These are phyloP conservation scores for Ascochyta lentis DNA, from an alignment of 2,329 filamentous ascomycete genomes.

Conservation along the genomic window DNA sequence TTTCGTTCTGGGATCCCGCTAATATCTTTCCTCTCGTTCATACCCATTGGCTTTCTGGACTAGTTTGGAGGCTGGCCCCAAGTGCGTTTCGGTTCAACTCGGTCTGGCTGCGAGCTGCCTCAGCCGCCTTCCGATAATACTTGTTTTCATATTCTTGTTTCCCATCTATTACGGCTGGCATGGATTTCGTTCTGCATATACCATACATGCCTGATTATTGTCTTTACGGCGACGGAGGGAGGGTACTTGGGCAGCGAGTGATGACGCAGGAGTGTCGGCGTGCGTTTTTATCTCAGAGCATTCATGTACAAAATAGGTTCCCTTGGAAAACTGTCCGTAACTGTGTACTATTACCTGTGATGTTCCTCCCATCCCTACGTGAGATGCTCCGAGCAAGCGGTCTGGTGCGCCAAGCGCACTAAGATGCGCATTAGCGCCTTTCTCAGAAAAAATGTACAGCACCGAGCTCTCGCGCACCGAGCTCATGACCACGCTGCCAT, in stretches of 20 bases:
- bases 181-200: slow-evolving; percentile 45
- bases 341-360: background rate
- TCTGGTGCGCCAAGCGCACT: background rate
- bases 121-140: slow-evolving; percentile 37
- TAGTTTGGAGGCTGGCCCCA: slow-evolving; percentile 49
- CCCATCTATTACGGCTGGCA: slow-evolving; percentile 24
- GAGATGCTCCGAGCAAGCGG: slow-evolving; percentile 3
- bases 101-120: slow-evolving; percentile 30
- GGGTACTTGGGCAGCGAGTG: slow-evolving; percentile 29
- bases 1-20: slow-evolving; percentile 39
- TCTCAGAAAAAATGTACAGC: slow-evolving; percentile 33
- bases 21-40: slow-evolving; percentile 47
- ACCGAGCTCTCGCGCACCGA: slow-evolving; percentile 10
- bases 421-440: slow-evolving; percentile 12
- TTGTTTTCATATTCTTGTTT: slow-evolving; percentile 29
- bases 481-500: slow-evolving; percentile 12
- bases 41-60: slow-evolving; percentile 46
- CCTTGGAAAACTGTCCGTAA: background rate
- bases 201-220: slow-evolving; percentile 43
- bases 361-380: background rate
- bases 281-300: slow-evolving; percentile 27
- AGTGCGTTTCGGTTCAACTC: slow-evolving; percentile 38
- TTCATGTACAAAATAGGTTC: slow-evolving; percentile 33
- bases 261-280: slow-evolving; percentile 25
- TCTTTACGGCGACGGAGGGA: slow-evolving; percentile 30